These are phyloP conservation scores for Acidomyces sp. DNA, from an alignment of 495 filamentous ascomycete genomes.

Conservation along the genomic window DNA sequence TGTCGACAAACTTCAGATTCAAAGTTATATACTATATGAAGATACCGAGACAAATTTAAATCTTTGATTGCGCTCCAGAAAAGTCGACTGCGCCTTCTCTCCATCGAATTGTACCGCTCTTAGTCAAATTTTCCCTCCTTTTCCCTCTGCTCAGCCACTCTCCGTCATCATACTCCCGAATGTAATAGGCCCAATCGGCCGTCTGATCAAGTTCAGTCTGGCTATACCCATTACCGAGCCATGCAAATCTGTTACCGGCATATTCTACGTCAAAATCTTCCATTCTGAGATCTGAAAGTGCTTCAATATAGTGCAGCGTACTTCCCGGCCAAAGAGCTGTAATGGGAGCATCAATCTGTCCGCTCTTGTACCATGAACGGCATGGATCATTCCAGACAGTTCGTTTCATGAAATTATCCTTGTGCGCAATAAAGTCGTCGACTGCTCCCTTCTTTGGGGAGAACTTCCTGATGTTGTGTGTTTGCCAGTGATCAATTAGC, in stretches of 20 bases:
- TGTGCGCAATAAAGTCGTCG: slow-evolving; percentile 14
- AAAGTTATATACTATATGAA: no score
- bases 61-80: slow-evolving; percentile 7
- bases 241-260: slow-evolving; percentile 15
- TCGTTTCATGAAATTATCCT: slow-evolving; percentile 8
- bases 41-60: no score
- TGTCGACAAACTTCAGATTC: no score
- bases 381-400: slow-evolving; percentile 16
- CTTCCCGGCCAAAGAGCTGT: slow-evolving; percentile 17
- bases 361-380: slow-evolving; percentile 19
- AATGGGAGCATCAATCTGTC: slow-evolving; percentile 13
- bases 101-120: slow-evolving; percentile 19
- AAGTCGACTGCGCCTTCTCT: slow-evolving; percentile 14
- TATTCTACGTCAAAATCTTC: slow-evolving; percentile 19
- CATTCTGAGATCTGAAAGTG: slow-evolving; percentile 8
- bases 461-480: slow-evolving; percentile 25
- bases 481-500: slow-evolving; percentile 22
- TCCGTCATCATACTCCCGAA: slow-evolving; percentile 30
- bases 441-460: slow-evolving; percentile 18
- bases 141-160: slow-evolving; percentile 21
- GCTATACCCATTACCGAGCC: slow-evolving; percentile 18
- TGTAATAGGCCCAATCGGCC: slow-evolving; percentile 32
- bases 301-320: slow-evolving; percentile 13
- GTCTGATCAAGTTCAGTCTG: slow-evolving; percentile 21
- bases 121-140: slow-evolving; percentile 24